Evolutionary conservation across 345 rosid species (phyloP), one percentile per base, ranked within the genome.

Genomic region (Punica granatum): DNA sequence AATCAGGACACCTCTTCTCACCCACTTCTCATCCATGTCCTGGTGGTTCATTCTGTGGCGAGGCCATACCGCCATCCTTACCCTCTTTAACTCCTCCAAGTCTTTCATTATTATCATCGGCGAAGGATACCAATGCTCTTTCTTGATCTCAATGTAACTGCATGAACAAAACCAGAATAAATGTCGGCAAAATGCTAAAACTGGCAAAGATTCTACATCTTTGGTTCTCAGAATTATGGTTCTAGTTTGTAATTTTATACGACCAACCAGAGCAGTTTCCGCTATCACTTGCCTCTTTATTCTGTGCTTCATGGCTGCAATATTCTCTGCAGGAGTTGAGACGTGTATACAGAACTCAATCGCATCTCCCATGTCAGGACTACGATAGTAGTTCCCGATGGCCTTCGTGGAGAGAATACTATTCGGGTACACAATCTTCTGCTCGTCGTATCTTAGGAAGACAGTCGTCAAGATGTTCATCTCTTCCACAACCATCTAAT

Each of bases 401-500:
- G 89, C 69, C 80, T 87, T 93, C 0, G 76, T 84, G 0, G 94
- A 85, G 6, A 93, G 92, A 65, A 84, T 75, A 64, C 86, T 89
- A 60, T 93, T 93, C 0, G 90, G 96, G 65, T 71, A 82, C 28
- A 80, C 74, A 35, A 93, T 75, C 86, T 86, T 93, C 73, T 75
- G 89, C 70, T 90, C 88, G 81, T 93, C 97, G 1, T 60, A 78
- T 81, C 96, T 76, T 41, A 93, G 83, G 84, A 93, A 93, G n/a
- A 90, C 72, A 1, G 96, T 88, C 7, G 90, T 87, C 64, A 93
- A 72, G 70, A 93, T 93, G 82, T 90, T 93, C 96, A 93, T 93
- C 81, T 93, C 98, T 77, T 93, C 98, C 65, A 90, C 98, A n/a
- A 90, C 42, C 89, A 90, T 21, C 98, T 93, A 73, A 28, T 63